Conservation (phyloP, 176 grass and related monocot species). For the Triticum dicoccoides region DNA sequence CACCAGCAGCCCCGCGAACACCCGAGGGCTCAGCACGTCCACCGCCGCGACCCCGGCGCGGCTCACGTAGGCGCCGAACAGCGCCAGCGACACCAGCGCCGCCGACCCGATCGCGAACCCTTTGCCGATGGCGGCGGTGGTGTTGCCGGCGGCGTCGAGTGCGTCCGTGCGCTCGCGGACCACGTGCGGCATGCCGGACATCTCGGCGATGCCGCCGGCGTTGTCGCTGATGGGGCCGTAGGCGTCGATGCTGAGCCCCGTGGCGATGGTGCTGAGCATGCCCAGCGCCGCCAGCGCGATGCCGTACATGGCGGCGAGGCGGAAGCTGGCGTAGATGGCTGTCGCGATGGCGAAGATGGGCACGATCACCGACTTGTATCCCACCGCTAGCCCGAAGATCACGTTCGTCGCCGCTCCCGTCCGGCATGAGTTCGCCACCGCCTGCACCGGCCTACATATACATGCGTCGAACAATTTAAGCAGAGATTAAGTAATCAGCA, state of each 20-base stretch:
- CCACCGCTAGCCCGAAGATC: constrained; percentile 74
- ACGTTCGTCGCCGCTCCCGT: constrained; percentile 89
- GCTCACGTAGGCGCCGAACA: constrained; percentile 87
- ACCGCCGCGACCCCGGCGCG: constrained; percentile 47
- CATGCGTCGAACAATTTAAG: no score
- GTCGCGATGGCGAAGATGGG: constrained; percentile 54
- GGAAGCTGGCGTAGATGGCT: constrained; percentile 60
- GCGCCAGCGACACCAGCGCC: constrained; percentile 70
- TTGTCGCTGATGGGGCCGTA: constrained; percentile 85
- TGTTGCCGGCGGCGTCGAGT: constrained; percentile 84
- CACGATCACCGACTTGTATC: constrained; percentile 81
- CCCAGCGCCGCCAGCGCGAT: constrained; percentile 68
- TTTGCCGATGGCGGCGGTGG: constrained; percentile 81
- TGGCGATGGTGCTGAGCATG: constrained; percentile 87
- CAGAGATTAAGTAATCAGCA: no score
- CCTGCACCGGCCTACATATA: constrained; percentile 43
- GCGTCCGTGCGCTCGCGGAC: constrained; percentile 56
- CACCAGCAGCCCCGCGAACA: constrained; percentile 69
- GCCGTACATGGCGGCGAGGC: constrained; percentile 70
- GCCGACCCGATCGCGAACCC: constrained; percentile 91
- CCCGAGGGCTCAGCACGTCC: constrained; percentile 52
- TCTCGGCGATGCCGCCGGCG: constrained; percentile 87
- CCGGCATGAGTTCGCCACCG: constrained; percentile 63
- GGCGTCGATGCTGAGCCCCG: constrained; percentile 66
- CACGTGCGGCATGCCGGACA: constrained; percentile 52